Evolutionary conservation across 1,139 yeast species (phyloP).

Genomic region (Yamadazyma jaroonii): DNA sequence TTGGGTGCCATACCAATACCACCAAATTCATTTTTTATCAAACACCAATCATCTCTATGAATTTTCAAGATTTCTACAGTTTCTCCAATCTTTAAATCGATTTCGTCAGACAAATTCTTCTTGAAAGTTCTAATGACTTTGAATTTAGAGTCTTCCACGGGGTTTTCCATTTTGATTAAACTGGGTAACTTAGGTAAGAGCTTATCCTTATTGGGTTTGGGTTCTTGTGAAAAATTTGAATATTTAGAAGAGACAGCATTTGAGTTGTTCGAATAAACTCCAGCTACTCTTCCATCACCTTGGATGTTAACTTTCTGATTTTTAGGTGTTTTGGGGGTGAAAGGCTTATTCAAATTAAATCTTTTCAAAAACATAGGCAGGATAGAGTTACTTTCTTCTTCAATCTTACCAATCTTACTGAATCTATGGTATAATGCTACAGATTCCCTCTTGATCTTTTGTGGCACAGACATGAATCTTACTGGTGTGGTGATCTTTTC

Average conservation of each 20-base stretch:
- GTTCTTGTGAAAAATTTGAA: not conserved
- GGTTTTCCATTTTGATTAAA: conserved; percentile 13
- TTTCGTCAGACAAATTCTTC: conserved; percentile 32
- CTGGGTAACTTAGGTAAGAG: conserved; percentile 18
- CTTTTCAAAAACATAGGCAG: conserved; percentile 37
- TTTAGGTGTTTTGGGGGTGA: conserved; percentile 12
- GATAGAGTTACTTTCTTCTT: conserved; percentile 11
- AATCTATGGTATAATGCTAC: conserved; percentile 11
- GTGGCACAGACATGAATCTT: conserved; percentile 13
- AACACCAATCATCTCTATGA: conserved; percentile 45
- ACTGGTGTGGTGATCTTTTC: conserved; percentile 10
- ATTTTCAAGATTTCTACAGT: conserved; percentile 23
- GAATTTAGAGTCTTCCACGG: conserved; percentile 13
- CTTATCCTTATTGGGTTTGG: conserved; percentile 2
- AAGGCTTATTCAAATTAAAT: conserved; percentile 26
- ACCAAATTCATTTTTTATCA: conserved; percentile 24
- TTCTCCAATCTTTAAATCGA: conserved; percentile 32
- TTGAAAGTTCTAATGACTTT: conserved; percentile 27
- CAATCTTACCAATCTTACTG: conserved; percentile 8
- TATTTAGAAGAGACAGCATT: not conserved
- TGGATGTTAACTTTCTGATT: not conserved
- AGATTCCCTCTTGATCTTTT: conserved; percentile 9
- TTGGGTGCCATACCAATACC: conserved; percentile 36
- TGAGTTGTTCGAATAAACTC: not conserved
- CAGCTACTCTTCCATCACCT: conserved; percentile 3